Conservation (phyloP, 768 basidiomycete genomes). For the Mycena epipterygia region DNA sequence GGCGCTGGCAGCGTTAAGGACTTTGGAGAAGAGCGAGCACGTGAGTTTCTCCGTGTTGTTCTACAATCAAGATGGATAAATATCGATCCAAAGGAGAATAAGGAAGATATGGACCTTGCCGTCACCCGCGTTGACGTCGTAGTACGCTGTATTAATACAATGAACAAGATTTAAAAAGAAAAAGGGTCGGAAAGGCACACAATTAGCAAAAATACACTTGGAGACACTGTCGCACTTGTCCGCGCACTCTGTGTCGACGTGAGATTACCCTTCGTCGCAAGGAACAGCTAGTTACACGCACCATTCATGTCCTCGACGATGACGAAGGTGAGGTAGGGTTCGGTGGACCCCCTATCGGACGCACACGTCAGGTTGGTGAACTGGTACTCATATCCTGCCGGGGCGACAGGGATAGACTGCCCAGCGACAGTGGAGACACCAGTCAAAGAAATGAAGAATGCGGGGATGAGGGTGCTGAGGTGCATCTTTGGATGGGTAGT, state of each 20-base stretch:
- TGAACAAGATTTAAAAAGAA: background rate
- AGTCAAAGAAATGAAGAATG: too few species aligned
- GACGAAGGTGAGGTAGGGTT: slow-evolving; percentile 19
- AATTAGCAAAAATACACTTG: slow-evolving; percentile 13
- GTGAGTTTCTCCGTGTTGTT: slow-evolving; percentile 14
- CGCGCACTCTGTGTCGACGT: slow-evolving; percentile 17
- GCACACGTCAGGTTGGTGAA: slow-evolving; percentile 26
- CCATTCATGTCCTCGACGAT: slow-evolving; percentile 10
- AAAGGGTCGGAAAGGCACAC: background rate
- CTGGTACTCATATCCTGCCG: background rate
- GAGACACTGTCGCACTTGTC: slow-evolving; percentile 18
- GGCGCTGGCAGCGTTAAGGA: background rate
- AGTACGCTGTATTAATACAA: background rate
- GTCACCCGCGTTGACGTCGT: slow-evolving; percentile 23
- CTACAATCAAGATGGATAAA: background rate
- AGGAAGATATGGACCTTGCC: slow-evolving; percentile 3
- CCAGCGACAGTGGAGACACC: too few species aligned
- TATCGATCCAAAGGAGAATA: background rate
- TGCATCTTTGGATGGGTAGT: too few species aligned
- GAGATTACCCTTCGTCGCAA: background rate
- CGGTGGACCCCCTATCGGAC: background rate
- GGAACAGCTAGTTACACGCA: background rate
- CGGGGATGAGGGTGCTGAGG: too few species aligned
- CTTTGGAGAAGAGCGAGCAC: slow-evolving; percentile 26
- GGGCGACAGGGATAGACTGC: too few species aligned